Base-by-base conservation (phyloP, 257 asterid species). In the Jacaranda copaia region DNA sequence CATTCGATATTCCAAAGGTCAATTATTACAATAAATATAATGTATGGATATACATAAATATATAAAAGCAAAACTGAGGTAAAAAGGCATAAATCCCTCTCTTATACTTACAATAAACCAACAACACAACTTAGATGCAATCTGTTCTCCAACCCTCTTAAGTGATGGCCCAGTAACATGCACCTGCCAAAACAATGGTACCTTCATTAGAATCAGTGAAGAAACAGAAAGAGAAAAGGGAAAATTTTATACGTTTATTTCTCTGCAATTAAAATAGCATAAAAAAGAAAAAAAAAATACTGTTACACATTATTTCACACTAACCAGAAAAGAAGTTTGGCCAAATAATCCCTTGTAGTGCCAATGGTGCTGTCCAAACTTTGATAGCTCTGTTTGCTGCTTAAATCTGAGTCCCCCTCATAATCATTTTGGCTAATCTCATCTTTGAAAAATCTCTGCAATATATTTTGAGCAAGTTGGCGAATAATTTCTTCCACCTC, bases 261-360 rank as follows among this genome's bases (percentile, higher is more conserved):
- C 15, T 32, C 5, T 58, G 32, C 64, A 48, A n/a, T 20, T 14
- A 43, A 42, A 6, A 43, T 69, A 45, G 42, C 25, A 55, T 45
- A 12, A 55, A 64, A 5, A 81, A 53, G 43, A 49, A 45, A 46
- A 60, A n/a, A 25, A 25, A 25, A 25, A 25, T 25, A 25, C 32
- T 25, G 32, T 25, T 25, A 25, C 2, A 46, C 20, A 56, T 36
- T 38, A 16, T 18, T 73, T 16, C 43, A 35, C 42, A 78, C 90
- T 84, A 65, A 93, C 99, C 99, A 95, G 93, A 96, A 96, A 75
- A 96, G 98, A 58, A 96, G 87, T 87, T 91, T 93, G 42, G 99
- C 99, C 85, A 93, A 86, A 83, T 96, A 96, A 83, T 96, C 98
- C 71, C 99, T 87, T 56, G 98, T 84, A 42, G 97, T 89, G 75